Conservation (phyloP, 2,329 filamentous ascomycete species). For the Amphichorda felina region DNA sequence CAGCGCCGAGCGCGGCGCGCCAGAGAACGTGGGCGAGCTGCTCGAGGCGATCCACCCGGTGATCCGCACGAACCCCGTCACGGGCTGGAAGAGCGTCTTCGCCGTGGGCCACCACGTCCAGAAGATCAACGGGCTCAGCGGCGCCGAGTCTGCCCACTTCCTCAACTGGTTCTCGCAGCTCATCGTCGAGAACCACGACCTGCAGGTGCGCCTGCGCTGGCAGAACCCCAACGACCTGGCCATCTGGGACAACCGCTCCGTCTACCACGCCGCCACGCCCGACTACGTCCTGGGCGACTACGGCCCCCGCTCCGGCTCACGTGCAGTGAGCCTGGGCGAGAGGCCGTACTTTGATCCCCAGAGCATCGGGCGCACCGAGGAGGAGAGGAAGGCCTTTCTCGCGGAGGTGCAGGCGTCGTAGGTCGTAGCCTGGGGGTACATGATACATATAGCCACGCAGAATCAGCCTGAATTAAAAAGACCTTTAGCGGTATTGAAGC, state of each 20-base stretch:
- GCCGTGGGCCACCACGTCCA: constrained; percentile 37
- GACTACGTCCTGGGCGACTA: constrained; percentile 22
- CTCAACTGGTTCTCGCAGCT: constrained; percentile 38
- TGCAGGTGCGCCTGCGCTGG: constrained; percentile 38
- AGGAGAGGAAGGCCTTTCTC: too few relatives aligned
- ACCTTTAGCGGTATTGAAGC: too few relatives aligned
- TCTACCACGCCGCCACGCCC: constrained; percentile 41
- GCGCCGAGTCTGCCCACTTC: constrained; percentile 33
- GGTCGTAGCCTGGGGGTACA: too few relatives aligned
- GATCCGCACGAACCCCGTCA: constrained; percentile 44
- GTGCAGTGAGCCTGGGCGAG: too few relatives aligned
- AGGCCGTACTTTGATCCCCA: too few relatives aligned
- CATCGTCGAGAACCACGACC: constrained; percentile 41
- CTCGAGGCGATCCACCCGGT: constrained; percentile 41
- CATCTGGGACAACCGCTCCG: constrained; percentile 47
- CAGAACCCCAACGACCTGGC: constrained; percentile 31
- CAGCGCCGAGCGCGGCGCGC: constrained; percentile 30
- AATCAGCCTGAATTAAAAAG: too few relatives aligned
- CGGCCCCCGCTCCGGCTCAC: too few relatives aligned
- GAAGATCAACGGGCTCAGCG: constrained; percentile 35
- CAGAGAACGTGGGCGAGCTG: constrained; percentile 34
- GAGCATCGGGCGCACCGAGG: too few relatives aligned
- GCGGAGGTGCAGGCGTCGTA: too few relatives aligned
- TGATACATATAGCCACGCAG: too few relatives aligned
- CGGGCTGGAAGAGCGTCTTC: constrained; percentile 44